Percentiles rank a stretch among this genome's conserved stretches.
phyloP scores from a whole-genome alignment of 2,329 filamentous ascomycete species.

The Alternaria brassicae region DNA sequence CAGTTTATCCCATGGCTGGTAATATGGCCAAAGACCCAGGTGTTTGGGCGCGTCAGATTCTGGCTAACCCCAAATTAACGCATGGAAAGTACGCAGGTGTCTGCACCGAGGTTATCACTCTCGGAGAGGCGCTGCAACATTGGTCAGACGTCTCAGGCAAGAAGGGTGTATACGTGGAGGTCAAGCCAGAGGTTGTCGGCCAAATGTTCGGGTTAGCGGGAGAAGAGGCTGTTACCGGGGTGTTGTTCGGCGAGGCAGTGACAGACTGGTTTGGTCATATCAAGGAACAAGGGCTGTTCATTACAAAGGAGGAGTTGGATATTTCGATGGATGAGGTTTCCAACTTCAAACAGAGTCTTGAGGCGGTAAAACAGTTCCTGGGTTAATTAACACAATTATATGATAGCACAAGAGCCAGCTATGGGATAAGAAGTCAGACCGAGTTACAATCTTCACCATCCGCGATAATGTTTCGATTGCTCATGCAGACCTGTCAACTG shows the following conservation, averaged over 20 bases:
- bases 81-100: constrained; percentile 8
- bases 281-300: constrained; percentile 6
- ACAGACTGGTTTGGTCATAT: constrained; percentile 1
- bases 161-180: constrained; percentile 7
- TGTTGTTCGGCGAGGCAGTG: constrained; percentile 4
- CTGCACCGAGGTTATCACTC: constrained; percentile 4
- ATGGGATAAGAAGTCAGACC: neutral
- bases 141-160: constrained; percentile 5
- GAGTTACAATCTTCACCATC: neutral
- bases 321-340: constrained; percentile 6
- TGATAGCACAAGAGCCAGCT: neutral
- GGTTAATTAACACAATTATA: neutral
- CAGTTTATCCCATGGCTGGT: constrained; percentile 5
- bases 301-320: constrained; percentile 4
- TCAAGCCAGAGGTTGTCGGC: neutral
- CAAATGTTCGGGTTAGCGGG: neutral
- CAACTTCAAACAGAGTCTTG: constrained; percentile 6
- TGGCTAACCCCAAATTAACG: constrained; percentile 3
- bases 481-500: too few species aligned
- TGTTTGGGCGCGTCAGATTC: constrained; percentile 10
- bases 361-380: constrained; percentile 2
- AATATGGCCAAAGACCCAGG: constrained; percentile 11
- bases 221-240: constrained; percentile 10
- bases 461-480: neutral
- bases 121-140: neutral